These are phyloP conservation scores for Urtica urens DNA, from an alignment of 306 rosid genomes.

Conservation along the genomic window DNA sequence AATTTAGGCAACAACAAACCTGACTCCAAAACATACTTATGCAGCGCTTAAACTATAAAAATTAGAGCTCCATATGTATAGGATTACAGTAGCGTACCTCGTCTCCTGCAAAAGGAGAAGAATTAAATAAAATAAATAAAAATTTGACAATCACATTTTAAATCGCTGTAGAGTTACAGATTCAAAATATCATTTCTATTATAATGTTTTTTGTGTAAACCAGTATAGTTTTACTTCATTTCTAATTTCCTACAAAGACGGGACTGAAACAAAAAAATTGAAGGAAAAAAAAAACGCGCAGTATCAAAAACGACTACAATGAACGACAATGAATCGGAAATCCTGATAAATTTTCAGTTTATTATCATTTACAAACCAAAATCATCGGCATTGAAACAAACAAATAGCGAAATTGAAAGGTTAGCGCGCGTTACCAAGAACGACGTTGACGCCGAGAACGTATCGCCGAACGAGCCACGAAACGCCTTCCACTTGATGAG, in stretches of 20 bases:
- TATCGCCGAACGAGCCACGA: conserved; percentile 74
- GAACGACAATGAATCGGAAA: background rate
- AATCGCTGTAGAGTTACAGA: no score
- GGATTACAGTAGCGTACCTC: conserved; percentile 43
- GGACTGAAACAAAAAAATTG: no score
- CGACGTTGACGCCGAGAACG: conserved; percentile 74
- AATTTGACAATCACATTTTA: no score
- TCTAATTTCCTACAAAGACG: no score
- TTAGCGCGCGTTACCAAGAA: conserved; percentile 81
- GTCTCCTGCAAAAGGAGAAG: conserved; percentile 68
- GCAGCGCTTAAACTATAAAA: background rate
- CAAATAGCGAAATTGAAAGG: background rate
- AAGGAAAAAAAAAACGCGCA: no score
- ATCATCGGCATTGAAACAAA: conserved; percentile 12
- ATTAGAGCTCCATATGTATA: background rate
- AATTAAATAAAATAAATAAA: background rate
- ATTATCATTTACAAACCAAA: no score
- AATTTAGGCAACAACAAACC: background rate
- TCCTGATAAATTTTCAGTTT: no score
- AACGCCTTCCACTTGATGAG: conserved; percentile 79
- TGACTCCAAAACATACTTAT: background rate
- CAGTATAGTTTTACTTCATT: no score
- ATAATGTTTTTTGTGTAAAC: no score
- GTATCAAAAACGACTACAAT: no score
- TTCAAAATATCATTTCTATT: no score